These are phyloP conservation scores for Botrytis pseudocinerea DNA, from an alignment of 2,329 filamentous ascomycete genomes.

Conservation along the genomic window DNA sequence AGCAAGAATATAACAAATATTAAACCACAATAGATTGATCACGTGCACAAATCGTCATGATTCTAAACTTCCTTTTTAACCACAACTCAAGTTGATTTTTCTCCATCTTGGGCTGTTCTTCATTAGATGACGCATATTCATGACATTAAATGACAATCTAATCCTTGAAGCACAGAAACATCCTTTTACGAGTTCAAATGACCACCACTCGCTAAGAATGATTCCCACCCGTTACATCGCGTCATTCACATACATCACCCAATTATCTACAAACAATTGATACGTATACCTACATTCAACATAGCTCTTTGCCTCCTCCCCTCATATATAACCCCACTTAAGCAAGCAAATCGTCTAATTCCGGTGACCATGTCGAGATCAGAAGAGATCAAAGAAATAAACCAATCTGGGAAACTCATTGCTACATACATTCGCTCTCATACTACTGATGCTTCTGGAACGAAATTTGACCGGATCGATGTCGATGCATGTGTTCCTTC, in stretches of 20 bases:
- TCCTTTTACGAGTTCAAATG: background rate
- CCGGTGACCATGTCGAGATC: background rate
- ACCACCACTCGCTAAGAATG: background rate
- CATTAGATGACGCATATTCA: background rate
- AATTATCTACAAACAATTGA: background rate
- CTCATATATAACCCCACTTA: background rate
- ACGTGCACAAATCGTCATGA: background rate
- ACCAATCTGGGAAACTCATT: slow-evolving; percentile 40
- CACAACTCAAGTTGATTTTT: background rate
- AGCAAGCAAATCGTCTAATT: background rate
- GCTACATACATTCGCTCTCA: slow-evolving; percentile 37
- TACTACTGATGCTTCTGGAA: background rate
- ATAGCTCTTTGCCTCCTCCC: background rate
- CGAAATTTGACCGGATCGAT: slow-evolving; percentile 31
- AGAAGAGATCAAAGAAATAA: slow-evolving; percentile 36
- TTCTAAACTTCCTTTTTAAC: background rate
- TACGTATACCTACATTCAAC: background rate
- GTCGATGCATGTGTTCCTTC: slow-evolving; percentile 30
- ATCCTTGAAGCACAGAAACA: background rate
- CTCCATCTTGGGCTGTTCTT: background rate
- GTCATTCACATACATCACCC: background rate
- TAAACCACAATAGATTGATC: background rate
- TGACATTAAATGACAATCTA: background rate
- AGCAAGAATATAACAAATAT: slow-evolving; percentile 3
- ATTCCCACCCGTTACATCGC: background rate